phyloP scores from a whole-genome alignment of 345 rosid species.

The Boechera divaricarpa region DNA sequence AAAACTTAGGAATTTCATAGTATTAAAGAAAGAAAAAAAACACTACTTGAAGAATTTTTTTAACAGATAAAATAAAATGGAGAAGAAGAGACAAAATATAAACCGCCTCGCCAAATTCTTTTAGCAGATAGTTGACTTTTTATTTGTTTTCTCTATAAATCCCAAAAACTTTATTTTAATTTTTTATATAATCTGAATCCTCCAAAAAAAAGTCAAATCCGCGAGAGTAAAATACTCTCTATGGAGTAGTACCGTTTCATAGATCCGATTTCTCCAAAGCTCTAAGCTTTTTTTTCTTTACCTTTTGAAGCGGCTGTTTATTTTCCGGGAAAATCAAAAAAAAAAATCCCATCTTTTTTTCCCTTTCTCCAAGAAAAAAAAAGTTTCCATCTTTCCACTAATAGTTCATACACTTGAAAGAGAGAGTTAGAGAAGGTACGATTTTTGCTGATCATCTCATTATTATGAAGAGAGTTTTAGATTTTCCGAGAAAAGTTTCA shows the following conservation, averaged over 20 bases:
- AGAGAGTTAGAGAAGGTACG: too few relatives aligned
- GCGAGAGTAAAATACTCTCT: constrained; percentile 39
- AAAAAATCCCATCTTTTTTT: constrained; percentile 18
- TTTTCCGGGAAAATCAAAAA: constrained; percentile 23
- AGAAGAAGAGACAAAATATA: constrained; percentile 38
- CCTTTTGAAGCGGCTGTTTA: constrained; percentile 25
- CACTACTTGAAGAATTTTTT: too few relatives aligned
- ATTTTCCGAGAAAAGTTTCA: constrained; percentile 35
- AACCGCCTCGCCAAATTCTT: constrained; percentile 39
- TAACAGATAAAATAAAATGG: not conserved
- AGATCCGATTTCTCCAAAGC: constrained; percentile 49
- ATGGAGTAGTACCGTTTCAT: constrained; percentile 22
- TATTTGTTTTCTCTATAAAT: constrained; percentile 32
- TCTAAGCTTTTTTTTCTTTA: not conserved
- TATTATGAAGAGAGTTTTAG: constrained; percentile 23
- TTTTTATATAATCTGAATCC: constrained; percentile 20
- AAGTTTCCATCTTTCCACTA: constrained; percentile 27
- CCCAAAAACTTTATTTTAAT: not conserved
- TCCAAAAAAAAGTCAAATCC: constrained; percentile 44
- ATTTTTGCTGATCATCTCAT: constrained; percentile 29
- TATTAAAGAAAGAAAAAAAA: not conserved
- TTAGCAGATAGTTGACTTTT: constrained; percentile 49
- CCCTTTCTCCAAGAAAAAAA: constrained; percentile 5
- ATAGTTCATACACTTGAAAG: constrained; percentile 9
- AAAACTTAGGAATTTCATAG: not conserved